Conservation (phyloP, 139 green algal genomes). For the Chlorella sp. region DNA sequence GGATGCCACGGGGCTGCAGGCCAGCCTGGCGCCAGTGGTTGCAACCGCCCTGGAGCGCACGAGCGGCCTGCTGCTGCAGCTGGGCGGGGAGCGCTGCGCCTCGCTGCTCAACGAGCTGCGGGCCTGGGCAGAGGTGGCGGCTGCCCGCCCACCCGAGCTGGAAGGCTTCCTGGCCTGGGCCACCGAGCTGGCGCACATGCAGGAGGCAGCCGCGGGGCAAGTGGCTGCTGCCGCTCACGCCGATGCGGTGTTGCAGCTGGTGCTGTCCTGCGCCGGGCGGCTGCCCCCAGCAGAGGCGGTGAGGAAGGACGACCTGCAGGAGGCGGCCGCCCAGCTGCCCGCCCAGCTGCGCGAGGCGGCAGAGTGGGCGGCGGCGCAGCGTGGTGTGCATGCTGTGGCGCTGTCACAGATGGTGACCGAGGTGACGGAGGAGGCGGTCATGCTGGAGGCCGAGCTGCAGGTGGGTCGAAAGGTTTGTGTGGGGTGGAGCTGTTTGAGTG, state of each 20-base stretch:
- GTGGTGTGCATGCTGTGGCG: background rate
- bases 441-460: slow-evolving; percentile 6
- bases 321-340: background rate
- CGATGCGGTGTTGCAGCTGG: background rate
- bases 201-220: background rate
- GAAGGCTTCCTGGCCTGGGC: slow-evolving; percentile 15
- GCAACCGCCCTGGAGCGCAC: background rate
- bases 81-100: slow-evolving; percentile 4
- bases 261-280: background rate
- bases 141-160: background rate
- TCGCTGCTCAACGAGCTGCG: background rate
- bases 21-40: background rate
- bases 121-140: background rate
- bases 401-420: background rate
- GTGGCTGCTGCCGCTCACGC: background rate
- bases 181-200: slow-evolving; percentile 1
- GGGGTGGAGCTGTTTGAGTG: no score
- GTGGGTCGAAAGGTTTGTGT: background rate
- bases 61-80: slow-evolving; percentile 12
- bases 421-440: slow-evolving; percentile 8
- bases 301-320: slow-evolving; percentile 12
- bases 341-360: background rate
- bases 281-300: slow-evolving; percentile 27
- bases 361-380: background rate
- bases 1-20: background rate